Conservation (phyloP, 2,329 filamentous ascomycete species). For the Pyricularia sp. region DNA sequence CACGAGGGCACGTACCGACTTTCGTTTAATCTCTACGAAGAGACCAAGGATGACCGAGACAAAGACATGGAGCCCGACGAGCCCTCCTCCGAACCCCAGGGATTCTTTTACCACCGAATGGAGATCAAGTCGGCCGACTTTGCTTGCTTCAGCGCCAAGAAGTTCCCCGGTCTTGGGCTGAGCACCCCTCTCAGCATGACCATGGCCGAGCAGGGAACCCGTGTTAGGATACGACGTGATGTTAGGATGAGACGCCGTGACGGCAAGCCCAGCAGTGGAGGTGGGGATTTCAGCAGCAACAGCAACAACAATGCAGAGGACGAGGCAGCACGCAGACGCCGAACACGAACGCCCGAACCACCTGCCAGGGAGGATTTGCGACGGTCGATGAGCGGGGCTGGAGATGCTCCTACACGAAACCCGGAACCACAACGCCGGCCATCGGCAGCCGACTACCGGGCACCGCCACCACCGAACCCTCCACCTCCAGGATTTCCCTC, state of each 20-base stretch:
- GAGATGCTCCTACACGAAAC: background rate
- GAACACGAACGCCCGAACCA: conserved; percentile 22
- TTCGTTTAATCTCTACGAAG: conserved; percentile 87
- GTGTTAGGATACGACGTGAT: conserved; percentile 89
- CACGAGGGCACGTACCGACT: conserved; percentile 92
- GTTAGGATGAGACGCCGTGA: conserved; percentile 42
- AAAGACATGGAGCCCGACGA: conserved; percentile 44
- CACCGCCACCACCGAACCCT: conserved; percentile 16
- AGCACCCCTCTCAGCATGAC: conserved; percentile 83
- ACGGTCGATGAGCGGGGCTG: conserved; percentile 17
- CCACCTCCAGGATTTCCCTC: conserved; percentile 5
- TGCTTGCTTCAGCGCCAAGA: conserved; percentile 91
- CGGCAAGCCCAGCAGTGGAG: conserved; percentile 16
- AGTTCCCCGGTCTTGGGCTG: conserved; percentile 88
- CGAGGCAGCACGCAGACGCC: conserved; percentile 19
- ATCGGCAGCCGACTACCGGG: conserved; percentile 21
- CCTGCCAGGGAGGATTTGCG: conserved; percentile 17
- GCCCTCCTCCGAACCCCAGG: conserved; percentile 23
- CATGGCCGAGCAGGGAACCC: conserved; percentile 93
- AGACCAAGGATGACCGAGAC: conserved; percentile 78
- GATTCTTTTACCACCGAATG: conserved; percentile 72
- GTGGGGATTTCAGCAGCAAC: conserved; percentile 4
- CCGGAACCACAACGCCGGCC: conserved; percentile 20
- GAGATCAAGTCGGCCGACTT: conserved; percentile 86
- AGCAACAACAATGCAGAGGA: conserved; percentile 16